Percentiles rank a stretch among this genome's conserved stretches.
Evolutionary conservation across 2,329 filamentous ascomycete genomes (phyloP).

Genomic region (Cercospora beticola): DNA sequence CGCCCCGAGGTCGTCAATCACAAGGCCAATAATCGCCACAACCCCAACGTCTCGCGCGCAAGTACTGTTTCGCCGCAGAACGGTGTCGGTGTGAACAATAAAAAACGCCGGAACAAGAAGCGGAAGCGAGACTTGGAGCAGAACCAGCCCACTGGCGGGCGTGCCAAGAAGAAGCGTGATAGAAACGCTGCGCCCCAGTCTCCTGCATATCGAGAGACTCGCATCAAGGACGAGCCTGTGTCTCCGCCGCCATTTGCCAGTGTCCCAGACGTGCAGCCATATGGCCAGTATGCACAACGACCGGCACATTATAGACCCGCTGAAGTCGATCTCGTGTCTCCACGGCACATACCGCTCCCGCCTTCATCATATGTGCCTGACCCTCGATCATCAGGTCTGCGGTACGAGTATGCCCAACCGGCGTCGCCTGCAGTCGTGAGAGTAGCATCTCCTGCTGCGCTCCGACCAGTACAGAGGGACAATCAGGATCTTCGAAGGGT

Average conservation of each 20-base stretch:
- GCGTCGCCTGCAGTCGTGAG: conserved; percentile 42
- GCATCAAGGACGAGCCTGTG: conserved; percentile 63
- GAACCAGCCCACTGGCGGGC: conserved; percentile 19
- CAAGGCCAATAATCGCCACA: conserved; percentile 26
- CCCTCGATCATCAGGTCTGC: conserved; percentile 39
- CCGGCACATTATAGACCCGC: conserved; percentile 39
- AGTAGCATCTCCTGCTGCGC: conserved; percentile 40
- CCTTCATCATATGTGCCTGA: conserved; percentile 49
- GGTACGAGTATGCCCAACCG: conserved; percentile 45
- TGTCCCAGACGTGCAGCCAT: conserved; percentile 39
- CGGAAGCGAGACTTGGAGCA: conserved; percentile 36
- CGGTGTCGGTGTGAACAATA: conserved; percentile 25
- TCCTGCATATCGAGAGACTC: conserved; percentile 44
- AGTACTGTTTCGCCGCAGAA: conserved; percentile 33
- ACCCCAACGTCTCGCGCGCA: conserved; percentile 27
- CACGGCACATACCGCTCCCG: conserved; percentile 38
- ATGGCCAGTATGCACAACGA: conserved; percentile 39
- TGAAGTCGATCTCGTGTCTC: conserved; percentile 43
- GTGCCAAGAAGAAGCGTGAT: conserved; percentile 35
- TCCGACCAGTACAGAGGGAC: conserved; percentile 42
- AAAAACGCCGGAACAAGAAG: conserved; percentile 40
- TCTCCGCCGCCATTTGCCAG: conserved; percentile 58
- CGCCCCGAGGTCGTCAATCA: conserved; percentile 34
- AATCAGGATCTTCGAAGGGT: conserved; percentile 50
- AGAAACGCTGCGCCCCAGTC: conserved; percentile 39